Base-by-base conservation (phyloP, 352 stramenopile species). In the Phytophthora idaei region DNA sequence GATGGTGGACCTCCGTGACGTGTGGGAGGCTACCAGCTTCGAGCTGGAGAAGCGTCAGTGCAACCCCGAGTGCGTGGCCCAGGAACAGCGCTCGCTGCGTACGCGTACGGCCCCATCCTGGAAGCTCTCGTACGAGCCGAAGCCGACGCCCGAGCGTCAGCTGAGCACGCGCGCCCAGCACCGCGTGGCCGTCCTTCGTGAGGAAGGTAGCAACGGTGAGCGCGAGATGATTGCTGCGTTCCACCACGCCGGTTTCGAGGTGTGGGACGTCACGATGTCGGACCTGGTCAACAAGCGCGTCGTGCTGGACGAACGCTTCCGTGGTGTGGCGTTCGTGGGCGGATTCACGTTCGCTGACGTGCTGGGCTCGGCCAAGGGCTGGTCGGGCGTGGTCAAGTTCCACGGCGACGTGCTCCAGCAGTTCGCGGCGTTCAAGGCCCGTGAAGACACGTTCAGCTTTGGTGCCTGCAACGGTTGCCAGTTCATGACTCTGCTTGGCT, bases 401-500 rank as follows among this genome's bases (percentile, higher is more conserved):
- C 98, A 99, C 76, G 71, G 87, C 27, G 89, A 94, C 69, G 86
- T 99, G 14, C 91, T 97, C 46, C 84, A 96, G 70, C 95, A 99
- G 83, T 99, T 99, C 69, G 66, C 98, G 59, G 86, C 87, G 5
- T 99, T 99, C 85, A 91, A 93, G 49, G 89, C 90, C 14, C 93
- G 97, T 59, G 71, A 89, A 29, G 95, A 99, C 82, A 99, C 97
- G 17, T 99, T 99, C 83, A 98, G 91, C 77, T 92, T 99, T 15
- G 98, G 98, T 55, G 92, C 99, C 0, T 99, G 98, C 81, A 99
- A 99, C 76, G 98, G 98, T 41, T 99, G 98, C 80, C 98, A 99
- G 83, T 94, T 99, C 41, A 99, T 99, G 96, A 97, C 97, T 37
- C 80, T 99, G 34, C 90, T 99, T 15, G 98, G 98, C 42, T 99